phyloP scores from a whole-genome alignment of 495 filamentous ascomycete genomes.

The Annulohypoxylon nitens region DNA sequence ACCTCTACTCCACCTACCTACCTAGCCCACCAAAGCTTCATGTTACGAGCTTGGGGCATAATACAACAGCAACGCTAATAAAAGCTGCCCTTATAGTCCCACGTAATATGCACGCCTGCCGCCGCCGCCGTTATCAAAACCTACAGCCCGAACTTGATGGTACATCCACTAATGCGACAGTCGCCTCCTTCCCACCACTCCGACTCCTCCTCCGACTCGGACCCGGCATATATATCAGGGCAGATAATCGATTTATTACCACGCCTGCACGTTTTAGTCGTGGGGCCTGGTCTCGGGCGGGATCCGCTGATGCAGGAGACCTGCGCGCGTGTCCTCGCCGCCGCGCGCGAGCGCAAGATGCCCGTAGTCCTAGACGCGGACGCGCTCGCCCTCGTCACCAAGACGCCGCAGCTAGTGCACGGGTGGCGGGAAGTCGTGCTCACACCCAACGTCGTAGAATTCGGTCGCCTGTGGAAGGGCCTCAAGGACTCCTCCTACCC shows the following conservation, averaged over 20 bases:
- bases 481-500: no score
- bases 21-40: neutral
- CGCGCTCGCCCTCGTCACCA: conserved; percentile 81
- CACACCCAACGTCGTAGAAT: conserved; percentile 96
- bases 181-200: conserved; percentile 59
- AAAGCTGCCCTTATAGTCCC: conserved; percentile 70
- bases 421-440: conserved; percentile 88
- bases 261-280: conserved; percentile 90
- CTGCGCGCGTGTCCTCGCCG: conserved; percentile 81
- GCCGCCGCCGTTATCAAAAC: conserved; percentile 94
- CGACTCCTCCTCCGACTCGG: conserved; percentile 56
- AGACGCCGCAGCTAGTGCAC: conserved; percentile 79
- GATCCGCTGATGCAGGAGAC: conserved; percentile 92
- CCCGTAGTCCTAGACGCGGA: conserved; percentile 95
- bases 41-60: neutral
- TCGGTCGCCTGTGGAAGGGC: conserved; percentile 80
- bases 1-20: neutral
- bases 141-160: conserved; percentile 99
- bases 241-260: conserved; percentile 83
- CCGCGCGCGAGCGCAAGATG: conserved; percentile 77
- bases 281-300: conserved; percentile 91
- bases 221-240: conserved; percentile 69
- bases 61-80: neutral
- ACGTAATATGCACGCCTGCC: conserved; percentile 93
- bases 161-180: conserved; percentile 94